Base-by-base conservation (phyloP, 192 early-diverging fungal species). In the Spinellus fusiger region DNA sequence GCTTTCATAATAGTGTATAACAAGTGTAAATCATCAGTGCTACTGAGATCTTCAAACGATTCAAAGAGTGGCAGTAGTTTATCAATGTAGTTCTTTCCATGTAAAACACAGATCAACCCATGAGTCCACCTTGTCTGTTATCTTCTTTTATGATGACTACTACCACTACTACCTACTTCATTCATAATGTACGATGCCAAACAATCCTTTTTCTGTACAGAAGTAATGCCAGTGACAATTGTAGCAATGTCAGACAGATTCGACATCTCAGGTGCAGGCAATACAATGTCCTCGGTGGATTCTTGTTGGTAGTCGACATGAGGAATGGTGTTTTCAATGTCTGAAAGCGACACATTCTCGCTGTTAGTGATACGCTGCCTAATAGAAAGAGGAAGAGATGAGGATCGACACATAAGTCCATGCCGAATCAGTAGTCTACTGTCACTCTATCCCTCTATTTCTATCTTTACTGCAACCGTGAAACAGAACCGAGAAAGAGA, bases 21-120 rank as follows among this genome's bases (percentile, higher is more conserved):
- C 2, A 70, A 49, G 61, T 90, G 87, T 31, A 95, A 63, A 56
- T 89, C 89, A 4, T 86, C 76, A 5, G 72, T 75, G 18, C 78
- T 81, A 33, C 95, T 92, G 69, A 93, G 61, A 62, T 96, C 92
- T 68, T 95, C 95, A 53, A 85, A 91, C 15, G 79, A 77, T 62
- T 89, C 84, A 64, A 89, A 81, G 6, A 87, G 56, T 27, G 86
- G 82, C 15, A 84, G 72, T 16, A 95, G 70, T 56, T 87, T 88
- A 40, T 78, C 76, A 44, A 93, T 71, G 60, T 86, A 97, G 28
- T 80, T 77, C 86, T 88, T n/a, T 49, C 22, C 20, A 58, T 27
- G n/a, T 16, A 2, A 26, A 22, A 13, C 35, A 13, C 35, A 37
- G 13, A 9, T 37, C 5, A 5, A 37, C 35, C 5, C 35, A 61